A percentile compares a stretch with the other conserved stretches of the same genome.
These are phyloP conservation scores for Vitis rupestris DNA, from an alignment of 164 flowering plant genomes.

Conservation along the genomic window DNA sequence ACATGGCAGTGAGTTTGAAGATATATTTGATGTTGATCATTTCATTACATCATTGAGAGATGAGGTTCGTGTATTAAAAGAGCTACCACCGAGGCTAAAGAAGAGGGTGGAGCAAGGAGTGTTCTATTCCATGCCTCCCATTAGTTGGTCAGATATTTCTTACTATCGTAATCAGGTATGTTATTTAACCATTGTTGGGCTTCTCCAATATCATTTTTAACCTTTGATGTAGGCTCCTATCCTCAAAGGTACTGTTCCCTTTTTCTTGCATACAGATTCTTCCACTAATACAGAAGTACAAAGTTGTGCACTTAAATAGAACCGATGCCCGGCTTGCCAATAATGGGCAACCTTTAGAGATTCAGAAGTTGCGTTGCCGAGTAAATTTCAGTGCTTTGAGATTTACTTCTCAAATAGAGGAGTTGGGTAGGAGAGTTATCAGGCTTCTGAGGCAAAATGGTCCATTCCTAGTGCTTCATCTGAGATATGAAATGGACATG, in stretches of 20 bases:
- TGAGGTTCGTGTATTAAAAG: conserved; percentile 79
- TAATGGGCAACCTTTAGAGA: conserved; percentile 67
- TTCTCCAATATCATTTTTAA: not conserved
- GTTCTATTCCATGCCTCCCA: conserved; percentile 70
- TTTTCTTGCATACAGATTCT: conserved; percentile 56
- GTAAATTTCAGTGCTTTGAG: conserved; percentile 76
- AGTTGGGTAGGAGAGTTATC: conserved; percentile 76
- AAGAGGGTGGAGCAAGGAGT: conserved; percentile 59
- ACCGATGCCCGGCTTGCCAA: conserved; percentile 92
- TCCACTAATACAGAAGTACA: conserved; percentile 77
- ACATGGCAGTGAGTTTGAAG: conserved; percentile 75
- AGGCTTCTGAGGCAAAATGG: conserved; percentile 67
- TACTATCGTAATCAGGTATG: conserved; percentile 71
- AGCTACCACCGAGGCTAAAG: conserved; percentile 80
- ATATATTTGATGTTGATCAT: conserved; percentile 92
- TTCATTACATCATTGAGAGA: conserved; percentile 85
- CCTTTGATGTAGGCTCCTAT: not conserved
- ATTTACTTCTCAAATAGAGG: conserved; percentile 87
- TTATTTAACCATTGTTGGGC: not conserved
- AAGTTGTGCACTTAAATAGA: conserved; percentile 78
- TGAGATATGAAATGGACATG: conserved; percentile 99
- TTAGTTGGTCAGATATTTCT: conserved; percentile 90
- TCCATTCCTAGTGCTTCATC: conserved; percentile 88
- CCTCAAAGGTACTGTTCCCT: not conserved
- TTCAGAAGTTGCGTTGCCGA: conserved; percentile 89